phyloP scores from a whole-genome alignment of 1,139 yeast genomes.

The Yamadazyma diospyri region DNA sequence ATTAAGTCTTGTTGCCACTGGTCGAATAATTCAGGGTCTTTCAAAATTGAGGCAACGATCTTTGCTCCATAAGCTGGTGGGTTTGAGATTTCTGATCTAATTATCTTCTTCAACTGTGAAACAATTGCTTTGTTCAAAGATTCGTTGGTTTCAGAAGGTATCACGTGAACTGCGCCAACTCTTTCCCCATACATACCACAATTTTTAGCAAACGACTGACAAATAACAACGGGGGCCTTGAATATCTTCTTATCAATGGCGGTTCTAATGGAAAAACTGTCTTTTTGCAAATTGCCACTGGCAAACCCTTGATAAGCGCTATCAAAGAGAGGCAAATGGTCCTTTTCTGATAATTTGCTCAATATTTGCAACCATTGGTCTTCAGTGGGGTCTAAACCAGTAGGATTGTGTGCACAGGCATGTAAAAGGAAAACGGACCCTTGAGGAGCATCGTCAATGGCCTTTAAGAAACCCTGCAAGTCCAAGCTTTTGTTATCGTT shows the following conservation, averaged over 20 bases:
- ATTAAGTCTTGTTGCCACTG: slow-evolving; percentile 88
- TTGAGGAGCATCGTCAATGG: slow-evolving; percentile 67
- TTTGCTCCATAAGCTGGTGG: slow-evolving; percentile 98
- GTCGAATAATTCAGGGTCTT: slow-evolving; percentile 55
- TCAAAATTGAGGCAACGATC: slow-evolving; percentile 75
- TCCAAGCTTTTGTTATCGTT: slow-evolving; percentile 58
- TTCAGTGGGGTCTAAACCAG: slow-evolving; percentile 47
- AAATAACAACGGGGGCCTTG: slow-evolving; percentile 57
- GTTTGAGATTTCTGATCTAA: slow-evolving; percentile 84
- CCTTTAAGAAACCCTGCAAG: slow-evolving; percentile 60
- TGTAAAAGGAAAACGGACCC: slow-evolving; percentile 68
- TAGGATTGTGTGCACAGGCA: slow-evolving; percentile 52
- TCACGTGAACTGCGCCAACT: slow-evolving; percentile 85
- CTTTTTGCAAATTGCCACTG: slow-evolving; percentile 74
- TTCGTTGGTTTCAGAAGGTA: slow-evolving; percentile 44
- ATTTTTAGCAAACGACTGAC: slow-evolving; percentile 98
- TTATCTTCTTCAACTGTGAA: slow-evolving; percentile 76
- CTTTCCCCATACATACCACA: slow-evolving; percentile 98
- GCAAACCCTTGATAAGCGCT: slow-evolving; percentile 49
- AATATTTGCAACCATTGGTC: slow-evolving; percentile 41
- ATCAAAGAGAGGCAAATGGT: slow-evolving; percentile 44
- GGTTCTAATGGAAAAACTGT: slow-evolving; percentile 82
- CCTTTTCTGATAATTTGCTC: slow-evolving; percentile 34
- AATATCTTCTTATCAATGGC: slow-evolving; percentile 55
- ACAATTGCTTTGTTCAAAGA: slow-evolving; percentile 47